Percentiles rank a stretch among this genome's conserved stretches.
phyloP scores from a whole-genome alignment of 495 filamentous ascomycete genomes.

The Penicillium cataractarum region DNA sequence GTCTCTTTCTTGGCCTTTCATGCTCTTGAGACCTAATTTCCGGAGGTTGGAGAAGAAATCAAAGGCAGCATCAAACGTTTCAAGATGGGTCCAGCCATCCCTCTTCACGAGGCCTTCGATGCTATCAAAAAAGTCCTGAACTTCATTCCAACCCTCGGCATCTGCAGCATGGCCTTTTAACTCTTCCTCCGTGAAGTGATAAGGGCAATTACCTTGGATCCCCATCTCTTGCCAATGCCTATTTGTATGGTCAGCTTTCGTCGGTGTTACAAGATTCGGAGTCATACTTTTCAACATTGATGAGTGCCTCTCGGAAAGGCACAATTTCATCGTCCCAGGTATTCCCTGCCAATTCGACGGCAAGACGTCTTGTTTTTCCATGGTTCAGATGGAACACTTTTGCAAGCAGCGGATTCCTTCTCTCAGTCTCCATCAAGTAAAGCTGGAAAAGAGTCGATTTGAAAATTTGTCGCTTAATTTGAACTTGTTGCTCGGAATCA shows the following conservation, averaged over 20 bases:
- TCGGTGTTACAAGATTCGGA: no score
- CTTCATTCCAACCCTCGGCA: conserved; percentile 42
- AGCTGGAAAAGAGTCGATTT: conserved; percentile 35
- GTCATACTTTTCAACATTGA: conserved; percentile 30
- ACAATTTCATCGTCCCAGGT: conserved; percentile 44
- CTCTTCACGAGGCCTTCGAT: conserved; percentile 35
- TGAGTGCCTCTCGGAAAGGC: conserved; percentile 34
- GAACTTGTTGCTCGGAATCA: conserved; percentile 25
- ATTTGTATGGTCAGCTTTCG: neutral
- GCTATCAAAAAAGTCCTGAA: conserved; percentile 40
- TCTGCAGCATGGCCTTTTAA: conserved; percentile 31
- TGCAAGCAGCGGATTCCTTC: conserved; percentile 24
- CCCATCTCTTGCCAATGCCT: conserved; percentile 34
- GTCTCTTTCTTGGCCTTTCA: conserved; percentile 24
- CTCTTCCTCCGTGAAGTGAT: conserved; percentile 37
- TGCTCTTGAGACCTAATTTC: conserved; percentile 18
- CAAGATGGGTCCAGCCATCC: conserved; percentile 44
- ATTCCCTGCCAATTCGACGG: conserved; percentile 30
- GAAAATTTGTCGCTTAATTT: conserved; percentile 31
- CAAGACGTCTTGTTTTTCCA: conserved; percentile 34
- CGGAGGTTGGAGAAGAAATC: conserved; percentile 28
- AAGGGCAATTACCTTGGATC: conserved; percentile 31
- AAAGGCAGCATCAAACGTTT: conserved; percentile 32
- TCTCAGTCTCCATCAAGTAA: conserved; percentile 29
- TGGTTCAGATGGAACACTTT: conserved; percentile 30